phyloP scores from a whole-genome alignment of 306 rosid species.

The Cicer bijugum region DNA sequence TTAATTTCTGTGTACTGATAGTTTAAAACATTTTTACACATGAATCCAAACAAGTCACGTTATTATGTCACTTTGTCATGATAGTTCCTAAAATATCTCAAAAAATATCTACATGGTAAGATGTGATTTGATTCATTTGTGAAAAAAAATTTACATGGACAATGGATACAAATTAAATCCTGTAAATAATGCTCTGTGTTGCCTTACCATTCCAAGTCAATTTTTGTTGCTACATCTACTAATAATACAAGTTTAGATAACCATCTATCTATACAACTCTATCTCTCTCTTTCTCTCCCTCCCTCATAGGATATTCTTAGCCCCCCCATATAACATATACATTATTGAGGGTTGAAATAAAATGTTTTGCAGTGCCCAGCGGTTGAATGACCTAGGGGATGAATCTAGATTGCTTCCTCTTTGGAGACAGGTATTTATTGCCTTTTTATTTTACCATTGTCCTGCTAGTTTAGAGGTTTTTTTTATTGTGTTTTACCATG shows the following conservation, averaged over 20 bases:
- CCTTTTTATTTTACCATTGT: constrained; percentile 17
- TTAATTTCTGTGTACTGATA: too few species aligned
- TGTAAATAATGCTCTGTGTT: constrained; percentile 18
- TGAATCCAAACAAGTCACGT: too few species aligned
- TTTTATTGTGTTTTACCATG: background rate
- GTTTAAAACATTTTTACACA: too few species aligned
- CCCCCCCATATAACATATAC: background rate
- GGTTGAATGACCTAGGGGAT: constrained; percentile 75
- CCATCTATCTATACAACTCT: background rate
- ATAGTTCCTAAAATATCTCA: too few species aligned
- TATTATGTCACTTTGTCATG: too few species aligned
- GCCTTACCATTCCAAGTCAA: constrained; percentile 18
- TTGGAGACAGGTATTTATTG: constrained; percentile 88
- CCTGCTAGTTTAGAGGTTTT: constrained; percentile 24
- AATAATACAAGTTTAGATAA: background rate
- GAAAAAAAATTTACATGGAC: too few species aligned
- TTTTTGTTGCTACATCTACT: background rate
- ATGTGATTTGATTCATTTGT: too few species aligned
- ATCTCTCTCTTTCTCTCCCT: background rate
- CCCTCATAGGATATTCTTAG: background rate
- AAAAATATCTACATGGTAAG: too few species aligned
- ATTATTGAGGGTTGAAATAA: constrained; percentile 27
- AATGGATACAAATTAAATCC: background rate
- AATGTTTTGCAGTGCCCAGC: constrained; percentile 67
- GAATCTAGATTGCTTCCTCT: constrained; percentile 92